Evolutionary conservation across 371 early-diverging fungal species (phyloP).

Genomic region (Mucor sp.): DNA sequence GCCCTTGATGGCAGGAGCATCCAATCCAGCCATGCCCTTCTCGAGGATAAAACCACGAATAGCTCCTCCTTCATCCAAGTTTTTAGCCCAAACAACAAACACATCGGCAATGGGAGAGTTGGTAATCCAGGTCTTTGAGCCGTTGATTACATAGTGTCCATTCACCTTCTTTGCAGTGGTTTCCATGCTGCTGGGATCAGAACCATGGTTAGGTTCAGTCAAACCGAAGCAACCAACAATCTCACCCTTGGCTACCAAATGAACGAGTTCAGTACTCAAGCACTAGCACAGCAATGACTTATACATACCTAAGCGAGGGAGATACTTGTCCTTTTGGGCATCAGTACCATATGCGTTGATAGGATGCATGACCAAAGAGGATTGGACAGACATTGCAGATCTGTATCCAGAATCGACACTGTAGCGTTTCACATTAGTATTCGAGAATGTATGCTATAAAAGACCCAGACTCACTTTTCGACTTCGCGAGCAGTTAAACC

Average conservation of each 20-base stretch:
- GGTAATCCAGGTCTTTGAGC: conserved; percentile 98
- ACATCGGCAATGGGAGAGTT: conserved; percentile 98
- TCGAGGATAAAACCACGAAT: conserved; percentile 97
- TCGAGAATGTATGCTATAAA: background rate
- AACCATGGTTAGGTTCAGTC: conserved; percentile 98
- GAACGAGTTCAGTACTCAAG: background rate
- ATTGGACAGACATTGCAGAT: conserved; percentile 98
- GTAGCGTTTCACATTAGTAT: conserved; percentile 1
- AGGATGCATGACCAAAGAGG: conserved; percentile 97
- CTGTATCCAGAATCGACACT: conserved; percentile 96
- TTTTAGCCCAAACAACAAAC: conserved; percentile 98
- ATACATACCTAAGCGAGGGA: conserved; percentile 85
- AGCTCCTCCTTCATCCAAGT: conserved; percentile 73
- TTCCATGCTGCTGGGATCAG: conserved; percentile 95
- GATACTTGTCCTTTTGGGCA: conserved; percentile 88
- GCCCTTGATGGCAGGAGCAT: conserved; percentile 90
- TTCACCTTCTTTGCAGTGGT: conserved; percentile 81
- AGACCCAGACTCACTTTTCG: conserved; percentile 64
- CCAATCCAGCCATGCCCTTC: conserved; percentile 86
- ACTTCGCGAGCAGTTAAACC: conserved; percentile 97
- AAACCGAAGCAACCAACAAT: conserved; percentile 93
- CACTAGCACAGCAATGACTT: background rate
- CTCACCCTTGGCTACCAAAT: conserved; percentile 79
- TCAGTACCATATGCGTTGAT: conserved; percentile 94
- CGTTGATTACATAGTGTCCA: conserved; percentile 82